Base-by-base conservation (phyloP, 177 flowering plant genomes). In the Telopea speciosissima region DNA sequence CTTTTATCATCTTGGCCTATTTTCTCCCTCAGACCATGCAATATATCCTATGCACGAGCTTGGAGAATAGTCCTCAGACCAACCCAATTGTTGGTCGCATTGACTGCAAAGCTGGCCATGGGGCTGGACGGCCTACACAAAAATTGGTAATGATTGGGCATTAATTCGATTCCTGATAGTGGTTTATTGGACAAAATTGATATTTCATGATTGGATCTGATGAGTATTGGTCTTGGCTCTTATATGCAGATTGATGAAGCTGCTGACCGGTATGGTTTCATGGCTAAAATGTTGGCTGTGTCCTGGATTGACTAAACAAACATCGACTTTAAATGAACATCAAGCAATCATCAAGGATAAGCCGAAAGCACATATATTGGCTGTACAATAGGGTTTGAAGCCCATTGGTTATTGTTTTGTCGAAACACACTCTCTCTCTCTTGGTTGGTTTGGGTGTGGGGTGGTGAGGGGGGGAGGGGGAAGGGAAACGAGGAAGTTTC, bases 31-130 rank as follows among this genome's bases (percentile, higher is more conserved):
- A 95, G 99, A 95, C 97, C 45, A 73, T 95, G 94, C 98, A 93
- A 75, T 75, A 93, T 75, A 81, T 80, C 31, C 79, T 95, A 13
- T 85, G 94, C 84, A 84, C 88, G 21, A 91, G 98, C 80, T 69
- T 89, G 83, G 91, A 89, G 80, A 81, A 78, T 22, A 93, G 92
- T 78, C 97, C 89, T 8, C 99, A 95, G 71, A 90, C 85, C 63
- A 95, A 95, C 60, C 97, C 98, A 10, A 93, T 95, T 12, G 80
- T 95, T 72, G 97, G 90, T 13, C 89, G 99, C n/a, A 93, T 95
- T 58, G 98, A 90, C 65, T 76, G 87, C 65, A 95, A 95, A 76
- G 85, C 99, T 63, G 99, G 99, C 22, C 99, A 95, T 79, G 99
- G 99, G 77, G 87, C 88, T 62, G 99, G 99, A 21, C 92, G 90